Conservation (phyloP, 352 stramenopile species). For the Vaucheria bursata region DNA sequence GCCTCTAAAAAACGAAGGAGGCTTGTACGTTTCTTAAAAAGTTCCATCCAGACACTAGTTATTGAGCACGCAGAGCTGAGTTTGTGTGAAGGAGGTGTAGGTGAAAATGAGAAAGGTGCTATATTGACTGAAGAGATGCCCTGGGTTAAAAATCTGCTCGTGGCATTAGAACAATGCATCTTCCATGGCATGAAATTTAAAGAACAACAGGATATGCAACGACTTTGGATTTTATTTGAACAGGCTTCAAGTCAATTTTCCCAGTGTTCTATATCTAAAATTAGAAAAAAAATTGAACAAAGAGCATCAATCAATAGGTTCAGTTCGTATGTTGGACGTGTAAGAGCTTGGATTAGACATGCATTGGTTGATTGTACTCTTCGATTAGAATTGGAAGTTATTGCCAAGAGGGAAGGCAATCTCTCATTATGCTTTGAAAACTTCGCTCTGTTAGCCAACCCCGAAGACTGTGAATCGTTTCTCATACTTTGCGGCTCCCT, state of each 20-base stretch:
- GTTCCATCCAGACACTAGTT: background rate
- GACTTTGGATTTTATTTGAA: no score
- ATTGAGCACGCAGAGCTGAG: background rate
- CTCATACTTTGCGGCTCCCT: background rate
- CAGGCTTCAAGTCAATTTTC: no score
- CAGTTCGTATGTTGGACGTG: background rate
- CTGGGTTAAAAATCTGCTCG: background rate
- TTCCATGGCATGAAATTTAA: background rate
- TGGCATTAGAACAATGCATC: background rate
- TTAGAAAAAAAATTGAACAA: no score
- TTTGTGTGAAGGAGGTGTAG: background rate
- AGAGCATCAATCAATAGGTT: background rate
- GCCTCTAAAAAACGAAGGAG: background rate
- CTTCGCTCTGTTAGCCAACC: no score
- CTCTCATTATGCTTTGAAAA: no score
- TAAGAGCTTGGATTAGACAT: background rate
- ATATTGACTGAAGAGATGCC: background rate
- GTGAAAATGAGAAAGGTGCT: background rate
- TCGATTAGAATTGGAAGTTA: no score
- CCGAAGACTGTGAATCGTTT: background rate
- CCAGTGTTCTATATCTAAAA: no score
- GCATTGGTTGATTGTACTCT: background rate
- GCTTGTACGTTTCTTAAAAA: background rate
- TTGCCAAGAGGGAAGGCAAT: no score
- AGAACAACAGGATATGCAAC: no score